phyloP scores from a whole-genome alignment of 208 protist species.

The Leishmania amazonensis region DNA sequence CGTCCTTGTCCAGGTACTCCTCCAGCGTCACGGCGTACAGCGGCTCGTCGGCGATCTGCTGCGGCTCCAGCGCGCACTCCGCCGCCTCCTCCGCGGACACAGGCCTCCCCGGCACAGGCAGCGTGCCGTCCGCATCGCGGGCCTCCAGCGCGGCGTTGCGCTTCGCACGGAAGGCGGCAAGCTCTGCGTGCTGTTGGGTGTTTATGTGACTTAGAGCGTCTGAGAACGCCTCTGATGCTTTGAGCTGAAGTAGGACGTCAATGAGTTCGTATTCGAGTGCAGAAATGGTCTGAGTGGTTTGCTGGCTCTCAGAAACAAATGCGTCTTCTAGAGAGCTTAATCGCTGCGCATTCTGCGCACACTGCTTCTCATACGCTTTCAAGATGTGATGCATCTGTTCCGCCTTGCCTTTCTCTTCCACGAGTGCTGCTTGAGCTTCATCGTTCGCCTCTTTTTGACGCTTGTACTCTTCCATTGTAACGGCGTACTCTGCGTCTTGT shows the following conservation, averaged over 20 bases:
- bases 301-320: constrained; percentile 3
- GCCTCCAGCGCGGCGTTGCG: constrained; percentile 6
- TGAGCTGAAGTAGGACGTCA: constrained; percentile 31
- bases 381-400: constrained; percentile 20
- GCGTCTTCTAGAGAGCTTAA: constrained; percentile 25
- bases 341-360: constrained; percentile 5
- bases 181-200: background rate
- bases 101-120: constrained; percentile 15
- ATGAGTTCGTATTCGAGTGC: constrained; percentile 30
- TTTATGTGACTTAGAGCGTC: constrained; percentile 3
- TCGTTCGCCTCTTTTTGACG: constrained; percentile 9
- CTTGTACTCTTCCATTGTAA: constrained; percentile 31
- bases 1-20: background rate
- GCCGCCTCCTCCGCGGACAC: background rate
- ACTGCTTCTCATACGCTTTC: constrained; percentile 21
- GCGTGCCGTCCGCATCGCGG: constrained; percentile 31
- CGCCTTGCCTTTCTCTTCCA: constrained; percentile 24
- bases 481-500: constrained; percentile 17
- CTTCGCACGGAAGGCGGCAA: background rate
- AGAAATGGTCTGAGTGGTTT: background rate
- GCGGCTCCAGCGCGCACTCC: constrained; percentile 12
- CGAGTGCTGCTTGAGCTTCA: constrained; percentile 22
- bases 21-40: constrained; percentile 13
- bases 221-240: constrained; percentile 14
- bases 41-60: constrained; percentile 12